These are phyloP conservation scores for Colletotrichum viniferum DNA, from an alignment of 2,329 filamentous ascomycete species.

Conservation along the genomic window DNA sequence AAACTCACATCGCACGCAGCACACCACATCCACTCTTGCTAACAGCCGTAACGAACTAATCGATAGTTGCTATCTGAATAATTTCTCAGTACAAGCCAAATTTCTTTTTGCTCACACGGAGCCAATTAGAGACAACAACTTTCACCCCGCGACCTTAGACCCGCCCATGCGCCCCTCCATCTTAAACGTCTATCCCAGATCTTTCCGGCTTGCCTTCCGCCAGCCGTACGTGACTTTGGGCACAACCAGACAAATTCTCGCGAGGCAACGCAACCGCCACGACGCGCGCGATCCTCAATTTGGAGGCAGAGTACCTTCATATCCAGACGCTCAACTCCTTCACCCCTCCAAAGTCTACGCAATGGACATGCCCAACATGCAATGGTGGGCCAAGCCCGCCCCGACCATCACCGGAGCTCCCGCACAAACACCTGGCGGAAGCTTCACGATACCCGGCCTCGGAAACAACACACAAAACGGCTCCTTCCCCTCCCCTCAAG, in stretches of 20 bases:
- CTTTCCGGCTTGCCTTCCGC: not conserved
- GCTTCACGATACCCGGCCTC: conserved; percentile 17
- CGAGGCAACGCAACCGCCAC: not conserved
- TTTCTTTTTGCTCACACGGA: not conserved
- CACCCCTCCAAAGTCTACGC: not conserved
- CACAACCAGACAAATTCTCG: not conserved
- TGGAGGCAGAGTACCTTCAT: not conserved
- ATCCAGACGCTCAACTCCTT: not conserved
- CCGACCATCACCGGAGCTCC: not conserved
- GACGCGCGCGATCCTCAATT: not conserved
- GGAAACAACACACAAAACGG: conserved; percentile 1
- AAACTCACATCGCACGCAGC: not conserved
- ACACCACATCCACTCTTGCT: not conserved
- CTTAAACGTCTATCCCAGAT: not conserved
- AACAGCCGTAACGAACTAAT: not conserved
- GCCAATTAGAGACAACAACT: not conserved
- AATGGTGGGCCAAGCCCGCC: conserved; percentile 18
- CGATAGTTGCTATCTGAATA: not conserved
- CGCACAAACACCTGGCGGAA: not conserved
- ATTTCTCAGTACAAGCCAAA: not conserved
- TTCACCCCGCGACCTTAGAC: not conserved
- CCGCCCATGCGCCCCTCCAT: conserved; percentile 9
- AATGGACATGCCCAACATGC: conserved; percentile 7
- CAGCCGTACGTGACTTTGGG: not conserved
- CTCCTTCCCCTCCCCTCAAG: not conserved